These are phyloP conservation scores for Arthrinium phaeospermum DNA, from an alignment of 2,329 filamentous ascomycete genomes.

Conservation along the genomic window DNA sequence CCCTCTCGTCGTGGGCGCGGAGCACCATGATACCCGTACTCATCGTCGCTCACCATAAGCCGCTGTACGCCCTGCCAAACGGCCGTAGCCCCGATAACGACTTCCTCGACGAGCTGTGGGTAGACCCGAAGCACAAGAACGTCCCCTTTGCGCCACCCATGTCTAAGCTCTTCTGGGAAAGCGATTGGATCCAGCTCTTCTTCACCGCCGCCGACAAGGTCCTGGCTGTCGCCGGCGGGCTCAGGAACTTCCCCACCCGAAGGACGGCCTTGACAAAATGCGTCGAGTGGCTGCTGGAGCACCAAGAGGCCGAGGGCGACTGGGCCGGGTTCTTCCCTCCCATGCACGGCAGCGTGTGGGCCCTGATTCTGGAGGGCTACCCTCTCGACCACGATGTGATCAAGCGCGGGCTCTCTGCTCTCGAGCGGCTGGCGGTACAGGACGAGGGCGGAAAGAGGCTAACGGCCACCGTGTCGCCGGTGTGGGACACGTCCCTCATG, in stretches of 20 bases:
- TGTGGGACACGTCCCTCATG: constrained; percentile 43
- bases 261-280: constrained; percentile 29
- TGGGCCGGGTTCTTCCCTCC: constrained; percentile 40
- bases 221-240: neutral
- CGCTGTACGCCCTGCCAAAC: constrained; percentile 36
- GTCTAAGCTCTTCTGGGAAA: neutral
- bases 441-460: constrained; percentile 38
- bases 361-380: constrained; percentile 39
- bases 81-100: constrained; percentile 27
- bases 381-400: constrained; percentile 30
- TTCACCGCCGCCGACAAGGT: constrained; percentile 9
- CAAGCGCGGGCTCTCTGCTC: constrained; percentile 30
- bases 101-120: constrained; percentile 42
- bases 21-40: constrained; percentile 31
- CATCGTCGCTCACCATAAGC: constrained; percentile 36
- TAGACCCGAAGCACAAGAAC: constrained; percentile 27
- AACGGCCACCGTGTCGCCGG: constrained; percentile 35
- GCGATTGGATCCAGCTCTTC: neutral
- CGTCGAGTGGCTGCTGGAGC: constrained; percentile 39
- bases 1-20: constrained; percentile 36
- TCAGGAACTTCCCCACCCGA: constrained; percentile 8
- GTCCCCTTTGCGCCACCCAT: constrained; percentile 14
- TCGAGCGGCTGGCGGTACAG: constrained; percentile 35
- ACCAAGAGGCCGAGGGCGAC: constrained; percentile 37
- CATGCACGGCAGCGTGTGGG: constrained; percentile 34